Evolutionary conservation across 345 rosid species (phyloP).

Genomic region (Nephelium lappaceum): DNA sequence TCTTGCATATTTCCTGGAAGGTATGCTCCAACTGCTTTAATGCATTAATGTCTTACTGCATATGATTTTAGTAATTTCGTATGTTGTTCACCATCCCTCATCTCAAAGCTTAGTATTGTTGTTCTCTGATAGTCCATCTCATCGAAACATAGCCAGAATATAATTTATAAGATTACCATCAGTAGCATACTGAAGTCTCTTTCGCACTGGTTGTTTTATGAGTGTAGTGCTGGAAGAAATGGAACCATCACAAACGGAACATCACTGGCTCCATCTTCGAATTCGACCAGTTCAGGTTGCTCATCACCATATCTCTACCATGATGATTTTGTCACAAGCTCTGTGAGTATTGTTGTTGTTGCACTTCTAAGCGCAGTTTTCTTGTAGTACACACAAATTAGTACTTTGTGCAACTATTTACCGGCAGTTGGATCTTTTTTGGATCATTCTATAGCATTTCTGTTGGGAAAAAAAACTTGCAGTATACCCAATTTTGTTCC

Average conservation of each 20-base stretch:
- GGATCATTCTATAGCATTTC: neutral
- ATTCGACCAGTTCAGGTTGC: constrained; percentile 65
- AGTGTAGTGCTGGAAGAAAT: constrained; percentile 67
- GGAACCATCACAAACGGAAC: constrained; percentile 61
- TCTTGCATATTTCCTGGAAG: constrained; percentile 77
- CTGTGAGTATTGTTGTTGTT: constrained; percentile 45
- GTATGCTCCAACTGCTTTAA: constrained; percentile 40
- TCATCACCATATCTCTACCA: constrained; percentile 26
- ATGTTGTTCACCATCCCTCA: neutral
- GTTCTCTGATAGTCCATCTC: neutral
- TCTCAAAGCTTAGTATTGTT: neutral
- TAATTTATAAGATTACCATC: neutral
- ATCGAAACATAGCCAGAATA: neutral
- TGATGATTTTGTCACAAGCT: constrained; percentile 45
- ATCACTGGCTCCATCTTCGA: constrained; percentile 78
- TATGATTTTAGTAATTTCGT: neutral
- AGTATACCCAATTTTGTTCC: constrained; percentile 48
- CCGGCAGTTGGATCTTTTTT: neutral
- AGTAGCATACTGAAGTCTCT: constrained; percentile 17
- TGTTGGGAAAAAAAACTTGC: constrained; percentile 19
- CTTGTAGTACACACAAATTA: constrained; percentile 41
- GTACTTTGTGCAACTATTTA: constrained; percentile 4
- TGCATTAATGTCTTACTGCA: neutral
- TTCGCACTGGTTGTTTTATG: constrained; percentile 1
- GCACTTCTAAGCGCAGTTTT: constrained; percentile 39